Evolutionary conservation across 441 rosid species (phyloP), one percentile per base, ranked within the genome.

Genomic region (Eruca vesicaria): DNA sequence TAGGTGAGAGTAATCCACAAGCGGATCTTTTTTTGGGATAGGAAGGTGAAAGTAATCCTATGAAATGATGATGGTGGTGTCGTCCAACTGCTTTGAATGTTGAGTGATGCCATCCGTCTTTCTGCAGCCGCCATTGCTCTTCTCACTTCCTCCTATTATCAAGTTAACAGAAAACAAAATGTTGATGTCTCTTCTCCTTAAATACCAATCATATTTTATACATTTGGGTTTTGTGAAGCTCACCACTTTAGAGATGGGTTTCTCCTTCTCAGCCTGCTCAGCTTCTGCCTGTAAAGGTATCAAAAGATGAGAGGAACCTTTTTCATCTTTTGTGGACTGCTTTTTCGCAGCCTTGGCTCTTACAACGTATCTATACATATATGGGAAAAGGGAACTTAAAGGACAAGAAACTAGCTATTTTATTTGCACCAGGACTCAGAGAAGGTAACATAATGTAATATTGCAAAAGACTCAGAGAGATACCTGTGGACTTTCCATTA

Each of bases 281-380:
- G 78, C 64, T 63, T 66, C 75, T 10, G 38, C 48, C 71, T 68
- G 70, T 69, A 76, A 48, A 61, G n/a, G 33, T 32, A 23, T 15
- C 52, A 38, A 12, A 52, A 20, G 57, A 68, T 23, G 26, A 23
- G 26, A 61, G 26, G 7, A 63, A 96, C 99, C 99, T 93, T 96
- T 86, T 89, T 96, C 71, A 83, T 96, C 97, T 82, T 96, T 96
- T 7, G 94, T 83, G 45, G 99, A 93, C 89, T 96, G 99, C 56
- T 89, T 93, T 83, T 86, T 93, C 58, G 98, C 99, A 73, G 99
- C 96, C 92, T 88, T 96, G 71, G 98, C 98, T 84, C 99, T 87
- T 73, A 96, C 97, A 33, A 93, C 97, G 63, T 96, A 96, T 82
- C 99, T 95, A 76, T 38, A 23, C 26, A 23, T 53, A 81, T 29